Evolutionary conservation across 2,329 filamentous ascomycete genomes (phyloP).

Genomic region (Calonectria pseudoreteaudii): DNA sequence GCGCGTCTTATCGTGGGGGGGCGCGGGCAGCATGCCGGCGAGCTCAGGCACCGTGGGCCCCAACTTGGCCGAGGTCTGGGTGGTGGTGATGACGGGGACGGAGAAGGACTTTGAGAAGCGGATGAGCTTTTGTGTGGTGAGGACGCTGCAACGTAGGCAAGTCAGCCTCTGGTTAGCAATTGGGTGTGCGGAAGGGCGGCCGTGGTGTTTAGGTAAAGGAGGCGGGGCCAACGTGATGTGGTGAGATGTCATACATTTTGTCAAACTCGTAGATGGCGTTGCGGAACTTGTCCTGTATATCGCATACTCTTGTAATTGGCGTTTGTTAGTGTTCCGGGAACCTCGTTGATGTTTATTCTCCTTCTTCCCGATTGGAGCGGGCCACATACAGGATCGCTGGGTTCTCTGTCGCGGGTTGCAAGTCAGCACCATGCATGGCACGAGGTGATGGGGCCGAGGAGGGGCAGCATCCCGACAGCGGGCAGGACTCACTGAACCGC

Average conservation of each 20-base stretch:
- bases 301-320: slow-evolving; percentile 77
- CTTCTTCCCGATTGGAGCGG: background rate
- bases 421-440: slow-evolving; percentile 22
- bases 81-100: slow-evolving; percentile 87
- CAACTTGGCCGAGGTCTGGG: slow-evolving; percentile 82
- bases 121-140: slow-evolving; percentile 77
- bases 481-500: slow-evolving; percentile 49
- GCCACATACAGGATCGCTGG: slow-evolving; percentile 62
- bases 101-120: slow-evolving; percentile 72
- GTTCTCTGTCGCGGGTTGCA: slow-evolving; percentile 52
- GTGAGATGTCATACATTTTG: slow-evolving; percentile 72
- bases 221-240: slow-evolving; percentile 2
- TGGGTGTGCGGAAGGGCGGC: slow-evolving; percentile 6
- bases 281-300: slow-evolving; percentile 94
- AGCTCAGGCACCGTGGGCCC: slow-evolving; percentile 85
- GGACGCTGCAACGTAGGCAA: slow-evolving; percentile 60
- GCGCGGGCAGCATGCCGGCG: slow-evolving; percentile 62
- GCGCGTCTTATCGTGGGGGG: slow-evolving; percentile 83
- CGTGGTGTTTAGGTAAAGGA: slow-evolving; percentile 11
- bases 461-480: background rate
- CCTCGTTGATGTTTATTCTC: background rate
- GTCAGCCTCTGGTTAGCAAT: slow-evolving; percentile 5
- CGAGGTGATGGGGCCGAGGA: background rate
- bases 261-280: slow-evolving; percentile 85
- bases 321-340: background rate